Percentiles rank a stretch among this genome's conserved stretches.
These are phyloP conservation scores for Ceratonia siliqua DNA, from an alignment of 306 rosid species.

Conservation along the genomic window DNA sequence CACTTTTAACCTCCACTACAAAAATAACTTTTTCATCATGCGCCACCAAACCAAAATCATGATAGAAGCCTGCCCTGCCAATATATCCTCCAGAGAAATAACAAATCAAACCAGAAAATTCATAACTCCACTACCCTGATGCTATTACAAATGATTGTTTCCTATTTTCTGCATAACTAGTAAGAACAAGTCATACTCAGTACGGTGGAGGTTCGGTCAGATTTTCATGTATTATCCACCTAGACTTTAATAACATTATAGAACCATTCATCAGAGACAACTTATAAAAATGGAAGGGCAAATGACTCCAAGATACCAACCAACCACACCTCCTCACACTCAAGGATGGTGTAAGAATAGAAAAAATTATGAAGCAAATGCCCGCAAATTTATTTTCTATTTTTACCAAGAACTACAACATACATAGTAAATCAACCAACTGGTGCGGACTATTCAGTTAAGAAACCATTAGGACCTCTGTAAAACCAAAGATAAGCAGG, in stretches of 20 bases:
- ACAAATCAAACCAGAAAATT: constrained; percentile 11
- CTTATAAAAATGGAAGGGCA: background rate
- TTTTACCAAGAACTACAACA: background rate
- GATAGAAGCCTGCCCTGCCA: background rate
- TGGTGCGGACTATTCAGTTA: background rate
- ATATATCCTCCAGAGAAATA: background rate
- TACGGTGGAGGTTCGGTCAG: background rate
- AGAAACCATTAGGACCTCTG: background rate
- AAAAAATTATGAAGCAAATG: constrained; percentile 1
- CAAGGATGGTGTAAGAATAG: background rate
- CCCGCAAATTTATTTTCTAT: background rate
- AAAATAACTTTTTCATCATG: too few relatives aligned
- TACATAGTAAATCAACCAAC: background rate
- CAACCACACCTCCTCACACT: background rate
- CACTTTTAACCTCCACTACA: too few relatives aligned
- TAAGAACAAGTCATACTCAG: background rate
- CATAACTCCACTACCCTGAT: background rate
- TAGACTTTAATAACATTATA: background rate
- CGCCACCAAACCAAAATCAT: too few relatives aligned
- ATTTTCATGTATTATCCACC: background rate
- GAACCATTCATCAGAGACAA: background rate
- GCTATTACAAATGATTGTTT: background rate
- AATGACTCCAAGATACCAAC: background rate
- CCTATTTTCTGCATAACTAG: constrained; percentile 3
- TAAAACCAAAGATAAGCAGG: constrained; percentile 12